phyloP scores from a whole-genome alignment of 768 basidiomycete species.

The Boletus rufocinnamomeus region DNA sequence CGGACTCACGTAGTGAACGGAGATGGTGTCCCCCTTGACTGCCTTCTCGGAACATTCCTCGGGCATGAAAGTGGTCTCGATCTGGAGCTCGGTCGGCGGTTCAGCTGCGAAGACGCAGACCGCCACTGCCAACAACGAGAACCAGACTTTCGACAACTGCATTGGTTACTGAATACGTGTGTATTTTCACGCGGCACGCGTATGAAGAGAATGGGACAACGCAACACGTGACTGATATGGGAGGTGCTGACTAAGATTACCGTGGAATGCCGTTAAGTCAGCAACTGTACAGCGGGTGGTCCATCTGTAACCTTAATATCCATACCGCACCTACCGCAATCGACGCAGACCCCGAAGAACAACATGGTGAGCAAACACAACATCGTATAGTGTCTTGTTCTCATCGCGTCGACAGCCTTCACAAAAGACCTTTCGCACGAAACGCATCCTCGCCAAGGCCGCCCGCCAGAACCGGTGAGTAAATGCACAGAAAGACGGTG shows the following conservation, averaged over 20 bases:
- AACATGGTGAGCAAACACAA: constrained; percentile 47
- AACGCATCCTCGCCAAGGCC: constrained; percentile 96
- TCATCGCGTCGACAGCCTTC: constrained; percentile 68
- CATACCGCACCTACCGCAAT: constrained; percentile 16
- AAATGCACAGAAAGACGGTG: background rate
- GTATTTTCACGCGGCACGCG: background rate
- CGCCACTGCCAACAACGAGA: constrained; percentile 51
- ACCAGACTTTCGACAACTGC: constrained; percentile 50
- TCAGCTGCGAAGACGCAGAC: constrained; percentile 49
- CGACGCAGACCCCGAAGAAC: constrained; percentile 40
- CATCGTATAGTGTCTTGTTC: background rate
- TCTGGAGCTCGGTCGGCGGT: constrained; percentile 55
- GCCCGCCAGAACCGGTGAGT: constrained; percentile 90
- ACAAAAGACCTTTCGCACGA: constrained; percentile 98
- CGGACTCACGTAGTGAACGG: constrained; percentile 77
- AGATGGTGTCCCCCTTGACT: constrained; percentile 59
- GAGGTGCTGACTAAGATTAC: constrained; percentile 2
- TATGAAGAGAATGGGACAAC: too few species aligned
- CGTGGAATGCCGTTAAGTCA: constrained; percentile 32
- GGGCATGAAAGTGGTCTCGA: constrained; percentile 64
- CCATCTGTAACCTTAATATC: constrained; percentile 38
- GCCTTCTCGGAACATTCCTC: constrained; percentile 57
- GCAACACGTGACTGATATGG: background rate
- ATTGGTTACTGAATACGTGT: constrained; percentile 41
- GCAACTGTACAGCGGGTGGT: constrained; percentile 44